Conservation (phyloP, 192 early-diverging fungal species). For the Entomortierella lignicola region DNA sequence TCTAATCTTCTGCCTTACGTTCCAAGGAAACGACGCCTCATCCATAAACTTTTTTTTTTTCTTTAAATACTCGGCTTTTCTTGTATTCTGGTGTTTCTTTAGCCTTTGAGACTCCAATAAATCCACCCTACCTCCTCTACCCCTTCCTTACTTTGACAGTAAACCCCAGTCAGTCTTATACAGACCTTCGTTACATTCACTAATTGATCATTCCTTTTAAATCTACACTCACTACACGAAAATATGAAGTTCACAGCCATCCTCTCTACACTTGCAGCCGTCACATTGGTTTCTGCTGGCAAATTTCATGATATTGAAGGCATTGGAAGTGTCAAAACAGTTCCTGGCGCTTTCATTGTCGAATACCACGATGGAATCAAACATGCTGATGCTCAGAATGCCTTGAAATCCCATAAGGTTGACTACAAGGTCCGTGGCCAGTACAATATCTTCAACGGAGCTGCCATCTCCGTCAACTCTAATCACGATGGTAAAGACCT, state of each 20-base stretch:
- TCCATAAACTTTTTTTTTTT: background rate
- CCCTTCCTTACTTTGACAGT: constrained; percentile 11
- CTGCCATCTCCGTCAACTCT: constrained; percentile 55
- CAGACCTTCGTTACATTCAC: background rate
- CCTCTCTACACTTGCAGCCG: constrained; percentile 24
- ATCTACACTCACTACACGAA: background rate
- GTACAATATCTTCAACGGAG: constrained; percentile 61
- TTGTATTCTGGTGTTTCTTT: background rate
- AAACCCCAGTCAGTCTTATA: constrained; percentile 12
- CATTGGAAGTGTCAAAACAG: background rate
- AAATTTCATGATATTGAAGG: constrained; percentile 20
- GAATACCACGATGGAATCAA: constrained; percentile 27
- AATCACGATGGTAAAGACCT: constrained; percentile 30
- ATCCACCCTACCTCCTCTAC: background rate
- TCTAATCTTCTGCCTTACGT: too few relatives aligned
- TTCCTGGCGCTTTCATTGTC: constrained; percentile 25
- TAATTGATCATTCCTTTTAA: background rate
- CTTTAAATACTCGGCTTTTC: constrained; percentile 1
- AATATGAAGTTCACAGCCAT: constrained; percentile 10
- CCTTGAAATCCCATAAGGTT: constrained; percentile 10
- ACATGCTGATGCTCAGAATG: constrained; percentile 7
- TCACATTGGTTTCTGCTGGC: constrained; percentile 35
- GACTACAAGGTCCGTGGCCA: constrained; percentile 50
- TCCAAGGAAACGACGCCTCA: too few relatives aligned
- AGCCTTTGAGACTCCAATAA: constrained; percentile 6